Evolutionary conservation across 176 grass and related monocot species (phyloP), one percentile per base, ranked within the genome.

Genomic region (Guadua angustifolia): DNA sequence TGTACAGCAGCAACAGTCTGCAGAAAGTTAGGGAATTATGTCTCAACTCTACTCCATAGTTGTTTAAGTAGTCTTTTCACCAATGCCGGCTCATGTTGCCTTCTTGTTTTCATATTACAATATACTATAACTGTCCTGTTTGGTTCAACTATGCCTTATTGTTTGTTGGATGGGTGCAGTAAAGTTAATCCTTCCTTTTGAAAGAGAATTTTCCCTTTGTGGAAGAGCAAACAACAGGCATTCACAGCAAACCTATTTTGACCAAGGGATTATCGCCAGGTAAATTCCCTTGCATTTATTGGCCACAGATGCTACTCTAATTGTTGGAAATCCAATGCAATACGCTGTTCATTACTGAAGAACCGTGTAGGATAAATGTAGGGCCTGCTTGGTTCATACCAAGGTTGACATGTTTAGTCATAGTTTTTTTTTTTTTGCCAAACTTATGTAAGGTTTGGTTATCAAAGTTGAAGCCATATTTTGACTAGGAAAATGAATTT

Each of bases 281-380:
- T 58, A 58, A 58, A 10, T 22, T 4, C 21, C 47, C 22, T 68
- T 11, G 53, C 55, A 72, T 88, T 85, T 68, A 74, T 17, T 51
- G 61, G 60, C 16, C 58, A 36, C 13, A 36, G 57, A 71, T 71
- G 56, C 86, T 35, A 62, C 24, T 7, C 71, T 22, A 32, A 51
- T 52, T 35, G 88, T 64, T 77, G 50, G 51, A 74, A 62, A 86
- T 26, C 72, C 64, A 71, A 64, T 1, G 56, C 64, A 8, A 66
- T 46, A 25, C 7, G 33, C 47, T 22, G 73, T 62, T 78, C 35
- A 32, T 65, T 5, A 17, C 59, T 50, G 4, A 50, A 24, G 32
- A 25, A 72, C 57, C 35, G 60, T 74, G 75, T 1, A 29, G 29
- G 87, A 69, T 61, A 61, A 1, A 29, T 29, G 29, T 29, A 29